These are phyloP conservation scores for Actinidia polygama DNA, from an alignment of 179 eudicot genomes.

Conservation along the genomic window DNA sequence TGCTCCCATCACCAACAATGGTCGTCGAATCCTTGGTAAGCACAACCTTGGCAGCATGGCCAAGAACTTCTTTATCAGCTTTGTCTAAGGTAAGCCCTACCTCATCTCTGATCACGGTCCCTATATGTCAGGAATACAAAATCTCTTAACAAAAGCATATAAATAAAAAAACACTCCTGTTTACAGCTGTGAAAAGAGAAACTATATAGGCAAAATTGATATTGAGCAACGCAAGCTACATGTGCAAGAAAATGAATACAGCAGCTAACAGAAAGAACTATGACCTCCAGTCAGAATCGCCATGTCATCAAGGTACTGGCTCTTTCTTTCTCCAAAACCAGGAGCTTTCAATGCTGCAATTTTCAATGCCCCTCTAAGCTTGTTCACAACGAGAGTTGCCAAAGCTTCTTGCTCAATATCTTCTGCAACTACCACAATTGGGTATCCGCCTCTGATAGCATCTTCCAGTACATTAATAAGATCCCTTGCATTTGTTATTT, in stretches of 20 bases:
- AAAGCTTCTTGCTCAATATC: slow-evolving; percentile 98
- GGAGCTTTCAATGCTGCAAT: slow-evolving; percentile 98
- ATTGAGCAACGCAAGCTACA: background rate
- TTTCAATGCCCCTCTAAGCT: slow-evolving; percentile 86
- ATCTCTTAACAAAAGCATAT: background rate
- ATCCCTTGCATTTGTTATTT: slow-evolving; percentile 89
- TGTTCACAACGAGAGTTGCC: slow-evolving; percentile 97
- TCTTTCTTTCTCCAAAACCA: slow-evolving; percentile 89
- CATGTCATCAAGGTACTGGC: slow-evolving; percentile 79
- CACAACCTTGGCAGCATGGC: slow-evolving; percentile 90
- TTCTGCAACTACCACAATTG: slow-evolving; percentile 82
- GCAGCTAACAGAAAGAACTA: slow-evolving; percentile 13
- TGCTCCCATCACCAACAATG: slow-evolving; percentile 95
- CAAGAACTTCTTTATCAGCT: slow-evolving; percentile 81
- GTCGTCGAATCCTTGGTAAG: slow-evolving; percentile 83
- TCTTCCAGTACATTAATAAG: slow-evolving; percentile 84
- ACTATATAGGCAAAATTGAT: background rate
- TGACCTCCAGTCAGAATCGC: slow-evolving; percentile 62
- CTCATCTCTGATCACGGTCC: slow-evolving; percentile 95
- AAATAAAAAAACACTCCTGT: background rate
- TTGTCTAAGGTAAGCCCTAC: slow-evolving; percentile 84
- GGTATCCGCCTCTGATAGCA: slow-evolving; percentile 78
- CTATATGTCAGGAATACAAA: slow-evolving; percentile 32
- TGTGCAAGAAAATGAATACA: background rate
- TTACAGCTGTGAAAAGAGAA: background rate